Base-by-base conservation (phyloP, 495 filamentous ascomycete genomes). In the Neurospora sp. region DNA sequence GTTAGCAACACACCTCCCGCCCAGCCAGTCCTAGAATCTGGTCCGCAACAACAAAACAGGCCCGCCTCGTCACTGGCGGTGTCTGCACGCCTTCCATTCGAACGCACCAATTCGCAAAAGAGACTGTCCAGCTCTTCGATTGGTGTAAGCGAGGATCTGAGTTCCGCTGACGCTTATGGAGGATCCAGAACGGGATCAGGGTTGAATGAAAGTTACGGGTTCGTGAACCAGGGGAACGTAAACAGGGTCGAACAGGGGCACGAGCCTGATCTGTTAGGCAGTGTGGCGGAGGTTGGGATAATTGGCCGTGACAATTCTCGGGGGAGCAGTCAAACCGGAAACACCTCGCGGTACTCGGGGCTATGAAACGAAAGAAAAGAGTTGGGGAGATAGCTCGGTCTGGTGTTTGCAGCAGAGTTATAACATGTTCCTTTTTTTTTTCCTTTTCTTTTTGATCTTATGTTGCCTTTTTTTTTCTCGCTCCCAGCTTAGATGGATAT, bases 201-300 rank as follows among this genome's bases (percentile, higher is more conserved):
- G 54, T 35, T 66, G 54, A 66, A 66, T 27, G 54, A 66, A 4
- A 92, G 87, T 77, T 85, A 91, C 77, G 92, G 93, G 1, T 91
- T 90, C 76, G 93, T 95, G n/a, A 84, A 91, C 42, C 90, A 93
- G 39, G 90, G 92, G 73, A 89, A 85, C 74, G 86, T 88, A 40
- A 88, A 82, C 75, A 83, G 83, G 39, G 85, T 89, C n/a, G 87
- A 90, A 60, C 54, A 35, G 54, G 54, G 27, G 1, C 85, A 77
- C 23, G 82, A 85, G 38, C 73, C 78, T 46, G 81, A 85, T 66
- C 78, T 85, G 39, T 74, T 86, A 14, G 85, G 83, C 23, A 84
- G 80, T 54, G 78, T 86, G 39, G 86, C 87, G 44, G 88, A 90
- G 82, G 82, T 88, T 73, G 85, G 10, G 77, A 83, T 44, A 79